Conservation (phyloP, 495 filamentous ascomycete genomes). For the Tuber calosporum region DNA sequence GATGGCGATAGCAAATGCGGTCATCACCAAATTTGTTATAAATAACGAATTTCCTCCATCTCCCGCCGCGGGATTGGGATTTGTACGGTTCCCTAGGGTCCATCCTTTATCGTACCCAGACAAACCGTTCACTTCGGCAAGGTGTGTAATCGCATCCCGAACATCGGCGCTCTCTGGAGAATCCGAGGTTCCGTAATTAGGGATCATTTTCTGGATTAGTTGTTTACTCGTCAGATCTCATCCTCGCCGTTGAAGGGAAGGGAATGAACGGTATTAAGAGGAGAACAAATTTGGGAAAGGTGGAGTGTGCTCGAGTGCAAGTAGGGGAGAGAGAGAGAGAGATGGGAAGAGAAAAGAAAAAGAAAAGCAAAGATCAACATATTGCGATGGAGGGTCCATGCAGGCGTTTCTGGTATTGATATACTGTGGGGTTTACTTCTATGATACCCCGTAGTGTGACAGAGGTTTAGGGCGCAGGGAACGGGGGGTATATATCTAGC, state of each 20-base stretch:
- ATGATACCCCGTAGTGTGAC: background rate
- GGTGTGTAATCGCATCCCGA: background rate
- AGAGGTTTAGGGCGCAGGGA: background rate
- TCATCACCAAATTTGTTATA: constrained; percentile 17
- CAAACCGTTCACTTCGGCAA: background rate
- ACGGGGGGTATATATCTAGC: background rate
- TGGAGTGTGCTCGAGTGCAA: too few relatives aligned
- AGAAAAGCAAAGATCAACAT: background rate
- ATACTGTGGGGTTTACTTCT: background rate
- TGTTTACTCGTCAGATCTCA: background rate
- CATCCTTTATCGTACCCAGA: background rate
- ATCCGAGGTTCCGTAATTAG: background rate
- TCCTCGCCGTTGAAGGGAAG: background rate
- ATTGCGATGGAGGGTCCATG: background rate
- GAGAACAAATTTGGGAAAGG: background rate
- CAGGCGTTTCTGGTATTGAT: background rate
- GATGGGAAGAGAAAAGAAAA: background rate
- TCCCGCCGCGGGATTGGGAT: constrained; percentile 16
- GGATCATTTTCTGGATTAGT: background rate
- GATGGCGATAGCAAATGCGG: constrained; percentile 17
- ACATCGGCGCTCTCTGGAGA: background rate
- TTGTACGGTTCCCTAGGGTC: background rate
- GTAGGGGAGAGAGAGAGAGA: background rate
- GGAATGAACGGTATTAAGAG: background rate
- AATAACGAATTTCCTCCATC: constrained; percentile 18